Base-by-base conservation (phyloP, 306 rosid species). In the Trifolium repens region DNA sequence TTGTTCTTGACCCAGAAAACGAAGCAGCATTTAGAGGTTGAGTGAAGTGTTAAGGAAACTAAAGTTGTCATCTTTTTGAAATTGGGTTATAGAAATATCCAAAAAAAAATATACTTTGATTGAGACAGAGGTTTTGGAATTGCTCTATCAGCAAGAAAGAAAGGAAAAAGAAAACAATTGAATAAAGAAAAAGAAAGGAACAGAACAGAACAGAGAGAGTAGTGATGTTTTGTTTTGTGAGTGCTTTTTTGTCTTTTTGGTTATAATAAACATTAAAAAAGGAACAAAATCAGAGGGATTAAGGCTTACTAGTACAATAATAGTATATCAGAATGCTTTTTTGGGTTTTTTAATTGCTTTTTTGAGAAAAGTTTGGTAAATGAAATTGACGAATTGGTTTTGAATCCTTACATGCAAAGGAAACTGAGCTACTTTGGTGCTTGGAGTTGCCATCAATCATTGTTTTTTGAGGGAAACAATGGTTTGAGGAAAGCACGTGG, bases 71-170 rank as follows among this genome's bases (percentile, higher is more conserved):
- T 84, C 81, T 72, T 78, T 82, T 79, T 78, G 83, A 79, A 78
- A 5, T 43, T 76, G 67, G 83, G 72, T 44, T 71, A 69, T 62
- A 78, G 81, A 69, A 70, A 63, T 63, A 72, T 70, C 64, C 61
- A 57, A 79, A 75, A 69, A 82, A 81, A 79, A 62, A 52, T 87
- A 87, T 88, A 83, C 97, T 91, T 91, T 86, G 96, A 88, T 87
- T 83, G 89, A 22, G 87, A 59, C 60, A 76, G 88, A 81, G 88
- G 84, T 67, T 83, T 83, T 83, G 87, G 87, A 77, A 75, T 89
- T 87, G 91, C 91, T 85, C 91, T 5, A 78, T 54, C 67, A 52
- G 76, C 82, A 93, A 87, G 97, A 79, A 91, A 52, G 76, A 81
- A 93, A 87, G 97, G 77, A 91, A 83, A 89, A 80, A 14, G 52